A percentile compares a stretch with the other conserved stretches of the same genome.
Conservation (phyloP, 176 grass and related monocot species). For the Microstegium vimineum region DNA sequence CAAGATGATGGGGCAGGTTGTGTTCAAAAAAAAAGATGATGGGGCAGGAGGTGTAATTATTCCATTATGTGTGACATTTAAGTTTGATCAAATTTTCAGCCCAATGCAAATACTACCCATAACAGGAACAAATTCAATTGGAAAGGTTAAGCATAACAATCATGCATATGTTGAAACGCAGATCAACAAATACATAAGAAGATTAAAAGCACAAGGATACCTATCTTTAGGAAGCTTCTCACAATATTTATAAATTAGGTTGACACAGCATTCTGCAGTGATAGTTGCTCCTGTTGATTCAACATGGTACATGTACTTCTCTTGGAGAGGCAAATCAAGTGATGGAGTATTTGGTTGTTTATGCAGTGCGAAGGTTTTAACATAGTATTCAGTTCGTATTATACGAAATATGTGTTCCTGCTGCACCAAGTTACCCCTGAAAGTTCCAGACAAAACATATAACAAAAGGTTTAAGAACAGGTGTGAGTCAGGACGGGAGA, state of each 20-base stretch:
- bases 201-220: slow-evolving; percentile 32
- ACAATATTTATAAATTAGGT: slow-evolving; percentile 69
- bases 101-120: neutral
- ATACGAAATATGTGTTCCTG: slow-evolving; percentile 73
- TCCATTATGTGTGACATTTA: slow-evolving; percentile 4
- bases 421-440: slow-evolving; percentile 67
- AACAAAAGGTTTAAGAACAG: neutral
- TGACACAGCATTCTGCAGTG: slow-evolving; percentile 62
- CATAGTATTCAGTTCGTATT: slow-evolving; percentile 67
- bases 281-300: slow-evolving; percentile 78
- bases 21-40: too few relatives aligned
- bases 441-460: slow-evolving; percentile 18
- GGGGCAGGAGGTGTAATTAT: neutral
- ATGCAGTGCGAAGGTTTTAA: slow-evolving; percentile 48
- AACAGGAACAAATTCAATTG: slow-evolving; percentile 5
- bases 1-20: neutral
- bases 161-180: neutral
- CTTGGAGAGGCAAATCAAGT: slow-evolving; percentile 32
- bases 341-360: slow-evolving; percentile 34
- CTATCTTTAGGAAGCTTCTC: slow-evolving; percentile 86
- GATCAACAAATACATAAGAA: neutral
- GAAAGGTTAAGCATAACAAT: neutral
- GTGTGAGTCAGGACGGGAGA: neutral
- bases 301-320: slow-evolving; percentile 57
- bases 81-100: slow-evolving; percentile 5